These are phyloP conservation scores for Oryza longistaminata DNA, from an alignment of 176 grass and related monocot genomes.

Conservation along the genomic window DNA sequence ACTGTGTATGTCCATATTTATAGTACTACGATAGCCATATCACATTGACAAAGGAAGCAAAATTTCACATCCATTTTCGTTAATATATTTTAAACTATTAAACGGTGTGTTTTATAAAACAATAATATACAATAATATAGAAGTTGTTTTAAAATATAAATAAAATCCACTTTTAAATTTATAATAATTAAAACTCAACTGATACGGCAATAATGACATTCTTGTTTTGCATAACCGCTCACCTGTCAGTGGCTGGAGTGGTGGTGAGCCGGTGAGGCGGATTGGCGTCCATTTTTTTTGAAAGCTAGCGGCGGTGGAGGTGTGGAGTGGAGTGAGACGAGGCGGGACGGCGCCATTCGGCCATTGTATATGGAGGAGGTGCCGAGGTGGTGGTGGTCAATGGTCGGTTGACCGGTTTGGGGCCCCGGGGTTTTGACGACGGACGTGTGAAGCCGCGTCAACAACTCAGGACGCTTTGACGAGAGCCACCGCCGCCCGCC, in stretches of 20 bases:
- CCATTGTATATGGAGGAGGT: background rate
- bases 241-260: background rate
- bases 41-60: too few species aligned
- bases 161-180: too few species aligned
- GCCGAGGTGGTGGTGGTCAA: background rate
- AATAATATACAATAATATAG: too few species aligned
- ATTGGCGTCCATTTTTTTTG: background rate
- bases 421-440: background rate
- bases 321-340: background rate
- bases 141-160: too few species aligned
- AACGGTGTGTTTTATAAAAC: too few species aligned
- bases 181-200: too few species aligned
- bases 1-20: too few species aligned
- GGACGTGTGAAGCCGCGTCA: background rate
- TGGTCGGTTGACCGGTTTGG: constrained; percentile 1
- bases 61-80: too few species aligned
- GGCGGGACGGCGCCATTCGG: background rate
- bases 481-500: background rate
- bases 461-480: background rate
- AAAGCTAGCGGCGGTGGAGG: background rate
- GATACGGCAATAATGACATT: too few species aligned
- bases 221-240: too few species aligned
- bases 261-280: background rate
- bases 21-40: too few species aligned
- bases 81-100: too few species aligned